Base-by-base conservation (phyloP, 225 moss, liverwort and hornwort species). In the Ulota crispa region DNA sequence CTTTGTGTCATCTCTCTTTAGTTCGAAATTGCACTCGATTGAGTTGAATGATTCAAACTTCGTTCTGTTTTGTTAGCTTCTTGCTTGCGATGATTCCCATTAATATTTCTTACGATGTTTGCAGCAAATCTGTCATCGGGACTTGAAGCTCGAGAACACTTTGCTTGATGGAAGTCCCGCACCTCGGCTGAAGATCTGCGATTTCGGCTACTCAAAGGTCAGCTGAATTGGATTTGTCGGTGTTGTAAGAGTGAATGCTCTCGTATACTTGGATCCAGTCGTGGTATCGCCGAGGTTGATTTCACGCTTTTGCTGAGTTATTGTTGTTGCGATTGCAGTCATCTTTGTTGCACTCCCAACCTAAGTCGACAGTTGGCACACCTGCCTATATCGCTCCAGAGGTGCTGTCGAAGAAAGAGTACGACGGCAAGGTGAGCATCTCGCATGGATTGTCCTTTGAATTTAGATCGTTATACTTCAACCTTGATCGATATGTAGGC, bases 341-440 rank as follows among this genome's bases (percentile, higher is more conserved):
- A 1, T 94, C 96, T 41, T 55, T 99, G 70, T 63, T 99, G 52
- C 99, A 99, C 32, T 99, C 99, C 1, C 99, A 99, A 81, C 99
- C 99, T 0, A 99, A 99, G 89, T 99, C 99, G 32, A 99, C 99
- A 7, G 99, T 99, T 71, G 99, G 99, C 13, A 96, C 99, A 26
- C 99, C 99, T 75, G 99, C 96, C 1, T 99, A 99, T 69, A 96
- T 99, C 78, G 99, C 99, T 3, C 99, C 99, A 0, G 99, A 99
- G 83, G 99, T 99, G 9, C 56, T 99, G 31, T 99, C 96, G 37
- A 96, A 99, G 92, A 99, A 99, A 10, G 99, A 99, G 82, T 99
- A 99, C 73, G 96, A 99, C 65, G 99, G 99, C 82, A 99, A 99
- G 98, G 98, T 95, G 63, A 82, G 80, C 0, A 13, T 36, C 30